A percentile compares a stretch with the other conserved stretches of the same genome.
Conservation (phyloP, 176 grass and related monocot species). For the Eragrostis nindensis region DNA sequence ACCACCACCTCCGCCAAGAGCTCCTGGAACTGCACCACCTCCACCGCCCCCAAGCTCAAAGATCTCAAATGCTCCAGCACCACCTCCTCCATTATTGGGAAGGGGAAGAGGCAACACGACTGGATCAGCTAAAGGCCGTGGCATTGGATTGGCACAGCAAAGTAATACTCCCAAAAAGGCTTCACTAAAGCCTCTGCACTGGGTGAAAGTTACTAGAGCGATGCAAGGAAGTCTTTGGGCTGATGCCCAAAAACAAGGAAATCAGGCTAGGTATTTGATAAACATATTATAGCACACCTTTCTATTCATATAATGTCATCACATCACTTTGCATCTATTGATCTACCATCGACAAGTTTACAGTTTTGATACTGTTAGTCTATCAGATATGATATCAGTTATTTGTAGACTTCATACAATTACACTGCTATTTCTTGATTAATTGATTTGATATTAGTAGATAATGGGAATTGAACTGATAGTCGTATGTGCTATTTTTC, state of each 20-base stretch:
- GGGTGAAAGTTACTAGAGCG: conserved; percentile 96
- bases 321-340: conserved; percentile 16
- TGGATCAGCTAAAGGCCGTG: conserved; percentile 64
- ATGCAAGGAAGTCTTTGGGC: conserved; percentile 98
- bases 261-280: conserved; percentile 75
- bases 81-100: conserved; percentile 56
- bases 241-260: conserved; percentile 89
- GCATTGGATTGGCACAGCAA: conserved; percentile 62
- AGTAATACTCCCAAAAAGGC: conserved; percentile 76
- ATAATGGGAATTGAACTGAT: conserved; percentile 9
- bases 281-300: conserved; percentile 5
- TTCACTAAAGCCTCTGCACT: conserved; percentile 94
- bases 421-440: conserved; percentile 10
- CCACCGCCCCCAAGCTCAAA: conserved; percentile 68
- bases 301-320: conserved; percentile 20
- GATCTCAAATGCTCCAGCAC: conserved; percentile 61
- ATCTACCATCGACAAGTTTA: conserved; percentile 31
- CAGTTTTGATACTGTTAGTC: conserved; percentile 13
- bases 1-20: conserved; percentile 59
- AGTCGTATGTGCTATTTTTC: conserved; percentile 26
- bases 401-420: conserved; percentile 27
- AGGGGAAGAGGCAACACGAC: conserved; percentile 55
- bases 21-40: conserved; percentile 47
- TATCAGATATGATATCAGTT: conserved; percentile 21
- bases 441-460: conserved; percentile 29